A percentile compares a stretch with the other conserved stretches of the same genome.
phyloP scores from a whole-genome alignment of 345 rosid species.

The Salix dunnii region DNA sequence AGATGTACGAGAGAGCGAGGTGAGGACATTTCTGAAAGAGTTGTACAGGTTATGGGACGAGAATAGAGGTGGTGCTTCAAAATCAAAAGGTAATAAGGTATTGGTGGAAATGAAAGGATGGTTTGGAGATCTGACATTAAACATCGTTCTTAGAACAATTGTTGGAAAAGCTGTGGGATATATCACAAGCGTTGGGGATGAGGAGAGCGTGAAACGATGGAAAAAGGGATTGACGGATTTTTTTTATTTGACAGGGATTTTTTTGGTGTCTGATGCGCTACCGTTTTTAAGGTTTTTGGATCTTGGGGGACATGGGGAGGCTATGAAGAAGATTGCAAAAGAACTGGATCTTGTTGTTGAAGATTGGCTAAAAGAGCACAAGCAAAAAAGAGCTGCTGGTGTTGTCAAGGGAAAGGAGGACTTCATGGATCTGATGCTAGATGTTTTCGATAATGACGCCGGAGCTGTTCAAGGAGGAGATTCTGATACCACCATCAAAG shows the following conservation, averaged over 20 bases:
- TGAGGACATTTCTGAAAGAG: slow-evolving; percentile 12
- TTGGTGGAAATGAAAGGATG: slow-evolving; percentile 36
- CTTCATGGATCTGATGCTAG: slow-evolving; percentile 40
- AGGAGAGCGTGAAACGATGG: neutral
- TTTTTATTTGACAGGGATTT: neutral
- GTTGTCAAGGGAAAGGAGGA: slow-evolving; percentile 16
- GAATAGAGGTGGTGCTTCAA: neutral
- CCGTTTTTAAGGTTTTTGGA: slow-evolving; percentile 12
- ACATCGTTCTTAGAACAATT: slow-evolving; percentile 25
- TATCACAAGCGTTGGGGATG: neutral
- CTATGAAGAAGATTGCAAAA: slow-evolving; percentile 26
- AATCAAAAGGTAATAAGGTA: neutral
- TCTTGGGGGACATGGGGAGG: slow-evolving; percentile 16
- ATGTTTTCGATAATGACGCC: neutral
- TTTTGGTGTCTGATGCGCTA: slow-evolving; percentile 2
- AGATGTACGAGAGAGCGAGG: slow-evolving; percentile 22
- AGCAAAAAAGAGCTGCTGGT: neutral
- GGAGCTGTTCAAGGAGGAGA: slow-evolving; percentile 8
- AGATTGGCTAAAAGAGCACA: slow-evolving; percentile 6
- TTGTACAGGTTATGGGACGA: slow-evolving; percentile 11
- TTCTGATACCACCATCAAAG: slow-evolving; percentile 29
- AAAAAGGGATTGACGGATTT: neutral
- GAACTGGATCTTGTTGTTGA: slow-evolving; percentile 17
- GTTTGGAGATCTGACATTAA: slow-evolving; percentile 26
- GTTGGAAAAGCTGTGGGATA: slow-evolving; percentile 16